phyloP scores from a whole-genome alignment of 78 protist species.

The Cyanophora paradoxa region DNA sequence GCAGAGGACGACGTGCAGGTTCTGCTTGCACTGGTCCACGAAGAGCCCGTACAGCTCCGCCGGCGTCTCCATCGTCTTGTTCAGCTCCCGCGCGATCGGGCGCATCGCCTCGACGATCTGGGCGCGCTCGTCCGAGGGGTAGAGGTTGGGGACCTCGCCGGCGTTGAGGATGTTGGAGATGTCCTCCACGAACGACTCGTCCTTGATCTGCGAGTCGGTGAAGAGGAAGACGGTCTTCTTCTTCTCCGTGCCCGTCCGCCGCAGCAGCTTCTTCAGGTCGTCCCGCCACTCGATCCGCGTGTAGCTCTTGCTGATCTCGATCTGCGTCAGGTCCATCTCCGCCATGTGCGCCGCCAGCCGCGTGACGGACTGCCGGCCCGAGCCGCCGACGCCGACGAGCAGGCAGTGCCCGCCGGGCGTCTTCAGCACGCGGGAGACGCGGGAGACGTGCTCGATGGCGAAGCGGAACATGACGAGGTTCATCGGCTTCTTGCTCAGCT shows the following conservation, averaged over 20 bases:
- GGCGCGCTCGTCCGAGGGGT: conserved; percentile 49
- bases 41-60: conserved; percentile 29
- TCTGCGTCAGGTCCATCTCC: conserved; percentile 20
- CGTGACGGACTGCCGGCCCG: conserved; percentile 59
- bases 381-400: conserved; percentile 77
- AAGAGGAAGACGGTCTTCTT: conserved; percentile 58
- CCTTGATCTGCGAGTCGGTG: conserved; percentile 69
- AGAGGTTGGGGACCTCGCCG: conserved; percentile 80
- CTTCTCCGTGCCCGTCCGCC: conserved; percentile 44
- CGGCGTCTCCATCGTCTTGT: conserved; percentile 24
- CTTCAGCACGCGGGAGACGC: conserved; percentile 25
- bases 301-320: conserved; percentile 58
- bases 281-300: conserved; percentile 31
- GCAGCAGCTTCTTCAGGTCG: conserved; percentile 46
- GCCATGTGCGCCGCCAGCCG: conserved; percentile 50
- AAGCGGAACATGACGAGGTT: conserved; percentile 37
- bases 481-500: conserved; percentile 37
- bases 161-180: conserved; percentile 70
- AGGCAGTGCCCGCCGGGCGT: conserved; percentile 64
- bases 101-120: conserved; percentile 22
- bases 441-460: conserved; percentile 35
- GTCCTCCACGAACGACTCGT: conserved; percentile 68
- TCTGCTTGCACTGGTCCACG: conserved; percentile 33
- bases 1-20: conserved; percentile 59
- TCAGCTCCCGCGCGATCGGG: conserved; percentile 20